These are phyloP conservation scores for Leishmania turanica DNA, from an alignment of 208 protist species.

Conservation along the genomic window DNA sequence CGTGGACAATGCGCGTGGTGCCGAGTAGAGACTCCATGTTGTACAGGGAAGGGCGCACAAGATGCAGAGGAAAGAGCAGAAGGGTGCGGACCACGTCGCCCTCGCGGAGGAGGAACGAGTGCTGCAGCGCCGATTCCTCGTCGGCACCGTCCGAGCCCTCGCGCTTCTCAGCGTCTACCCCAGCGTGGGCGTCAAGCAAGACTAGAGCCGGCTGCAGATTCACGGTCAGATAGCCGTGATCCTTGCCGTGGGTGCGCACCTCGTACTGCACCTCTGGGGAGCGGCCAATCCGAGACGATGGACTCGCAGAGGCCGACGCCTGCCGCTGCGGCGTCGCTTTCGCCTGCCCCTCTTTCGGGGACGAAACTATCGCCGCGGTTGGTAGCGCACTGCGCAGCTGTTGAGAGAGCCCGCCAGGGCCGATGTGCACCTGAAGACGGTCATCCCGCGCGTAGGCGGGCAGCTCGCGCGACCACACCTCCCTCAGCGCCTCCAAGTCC, in stretches of 20 bases:
- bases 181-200: slow-evolving; percentile 17
- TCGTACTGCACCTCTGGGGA: slow-evolving; percentile 47
- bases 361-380: background rate
- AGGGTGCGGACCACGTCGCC: slow-evolving; percentile 63
- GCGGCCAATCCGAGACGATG: background rate
- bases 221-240: slow-evolving; percentile 47
- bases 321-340: background rate
- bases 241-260: slow-evolving; percentile 38
- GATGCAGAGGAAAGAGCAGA: slow-evolving; percentile 75
- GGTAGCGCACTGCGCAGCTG: slow-evolving; percentile 23
- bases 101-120: slow-evolving; percentile 22
- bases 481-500: slow-evolving; percentile 35
- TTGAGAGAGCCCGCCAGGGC: slow-evolving; percentile 33
- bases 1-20: slow-evolving; percentile 45
- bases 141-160: background rate
- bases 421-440: slow-evolving; percentile 32
- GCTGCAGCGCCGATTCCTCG: background rate
- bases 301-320: background rate
- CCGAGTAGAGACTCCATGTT: slow-evolving; percentile 57
- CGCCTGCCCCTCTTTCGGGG: background rate
- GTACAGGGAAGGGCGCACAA: slow-evolving; percentile 63
- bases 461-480: slow-evolving; percentile 28
- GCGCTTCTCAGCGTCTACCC: background rate
- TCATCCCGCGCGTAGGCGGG: slow-evolving; percentile 18
- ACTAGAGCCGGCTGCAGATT: slow-evolving; percentile 26